Evolutionary conservation across 2,329 filamentous ascomycete genomes (phyloP), one percentile per base, ranked within the genome.

Genomic region (Diplodia scrobiculata): DNA sequence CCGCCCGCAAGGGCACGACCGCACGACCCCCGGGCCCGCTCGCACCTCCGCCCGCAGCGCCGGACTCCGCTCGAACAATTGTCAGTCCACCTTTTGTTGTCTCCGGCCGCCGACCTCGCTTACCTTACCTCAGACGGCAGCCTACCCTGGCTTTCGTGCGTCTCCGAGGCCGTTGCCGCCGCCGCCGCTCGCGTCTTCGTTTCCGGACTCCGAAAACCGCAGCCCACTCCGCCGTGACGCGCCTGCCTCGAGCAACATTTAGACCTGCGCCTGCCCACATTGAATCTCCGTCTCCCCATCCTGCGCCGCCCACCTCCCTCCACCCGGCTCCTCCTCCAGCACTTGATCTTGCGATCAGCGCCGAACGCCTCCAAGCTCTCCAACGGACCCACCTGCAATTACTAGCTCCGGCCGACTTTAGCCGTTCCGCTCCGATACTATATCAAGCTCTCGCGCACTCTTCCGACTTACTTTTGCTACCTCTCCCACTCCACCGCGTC

Each of bases 401-500:
- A 38, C 27, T 63, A 48, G 51, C 51, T 54, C 47, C 52, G 54
- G 21, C 53, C 54, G 52, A 34, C 52, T 54, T 48, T 65, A 65
- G 63, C 63, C 63, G 63, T 55, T 58, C 63, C 41, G 63, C 63
- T 65, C 63, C 63, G 63, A 65, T 55, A 65, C 36, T 52, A 50
- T 47, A 41, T 58, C 63, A 48, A 58, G 25, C 41, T 47, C 47
- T 34, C 53, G 19, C 36, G 53, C 64, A 17, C 64, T 27, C 62
- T 51, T 48, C 51, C 58, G 58, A 50, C 58, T 50, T 19, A n/a
- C 29, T 21, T 36, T 29, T 62, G 29, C 29, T n/a, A 51, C n/a
- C 27, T 50, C 34, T 53, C 14, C 29, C 25, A 27, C 29, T 29
- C 41, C 55, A 62, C 41, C 6, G 27, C 32, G 21, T 36, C 7